These are phyloP conservation scores for Yamadazyma sp. DNA, from an alignment of 1,139 yeast genomes.

Conservation along the genomic window DNA sequence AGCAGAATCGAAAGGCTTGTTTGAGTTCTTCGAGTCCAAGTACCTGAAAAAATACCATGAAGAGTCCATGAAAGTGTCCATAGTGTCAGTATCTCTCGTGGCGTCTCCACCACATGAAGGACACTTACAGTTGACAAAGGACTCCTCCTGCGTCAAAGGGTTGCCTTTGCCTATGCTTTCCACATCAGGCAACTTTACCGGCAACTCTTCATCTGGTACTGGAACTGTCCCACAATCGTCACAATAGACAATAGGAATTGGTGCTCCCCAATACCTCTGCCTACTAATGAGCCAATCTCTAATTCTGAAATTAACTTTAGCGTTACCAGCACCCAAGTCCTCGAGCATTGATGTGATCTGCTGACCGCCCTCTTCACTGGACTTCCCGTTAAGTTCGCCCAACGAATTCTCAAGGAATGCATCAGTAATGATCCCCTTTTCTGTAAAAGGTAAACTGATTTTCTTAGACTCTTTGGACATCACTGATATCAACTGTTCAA, in stretches of 20 bases:
- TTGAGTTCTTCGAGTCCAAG: constrained; percentile 65
- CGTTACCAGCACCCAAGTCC: constrained; percentile 39
- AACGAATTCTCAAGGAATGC: constrained; percentile 19
- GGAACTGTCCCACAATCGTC: constrained; percentile 82
- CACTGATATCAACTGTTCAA: constrained; percentile 44
- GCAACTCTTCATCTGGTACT: constrained; percentile 82
- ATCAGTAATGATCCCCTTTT: constrained; percentile 45
- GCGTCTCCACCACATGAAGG: constrained; percentile 79
- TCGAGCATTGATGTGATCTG: constrained; percentile 46
- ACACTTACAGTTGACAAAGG: constrained; percentile 73
- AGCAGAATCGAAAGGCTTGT: constrained; percentile 50
- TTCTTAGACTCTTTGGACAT: constrained; percentile 27
- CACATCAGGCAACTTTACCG: constrained; percentile 72
- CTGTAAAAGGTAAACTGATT: constrained; percentile 42
- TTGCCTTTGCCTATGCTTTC: constrained; percentile 56
- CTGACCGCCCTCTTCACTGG: constrained; percentile 50
- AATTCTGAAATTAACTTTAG: constrained; percentile 58
- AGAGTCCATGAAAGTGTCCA: constrained; percentile 98
- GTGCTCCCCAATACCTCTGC: constrained; percentile 98
- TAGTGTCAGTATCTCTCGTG: constrained; percentile 90
- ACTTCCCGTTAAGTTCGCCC: constrained; percentile 52
- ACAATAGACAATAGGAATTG: constrained; percentile 93
- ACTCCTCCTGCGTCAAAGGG: constrained; percentile 66
- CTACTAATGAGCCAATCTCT: constrained; percentile 95
- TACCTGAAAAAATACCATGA: constrained; percentile 95